Conservation (phyloP, 257 asterid species). For the Solanum microdontum region DNA sequence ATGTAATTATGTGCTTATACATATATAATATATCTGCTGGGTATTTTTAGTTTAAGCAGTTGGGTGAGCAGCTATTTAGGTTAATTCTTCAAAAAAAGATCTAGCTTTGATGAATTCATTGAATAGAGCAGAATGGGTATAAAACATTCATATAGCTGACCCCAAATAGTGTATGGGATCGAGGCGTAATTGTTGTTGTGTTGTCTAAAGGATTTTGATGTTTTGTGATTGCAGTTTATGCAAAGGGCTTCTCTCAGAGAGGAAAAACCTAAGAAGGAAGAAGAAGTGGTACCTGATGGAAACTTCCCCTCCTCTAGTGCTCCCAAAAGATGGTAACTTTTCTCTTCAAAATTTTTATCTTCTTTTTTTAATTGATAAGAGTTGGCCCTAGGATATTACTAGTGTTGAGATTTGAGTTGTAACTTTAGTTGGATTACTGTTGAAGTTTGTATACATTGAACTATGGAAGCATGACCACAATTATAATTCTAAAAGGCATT, state of each 20-base stretch:
- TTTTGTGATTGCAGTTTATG: conserved; percentile 53
- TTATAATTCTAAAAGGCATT: neutral
- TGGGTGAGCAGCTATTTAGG: neutral
- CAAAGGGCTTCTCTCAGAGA: conserved; percentile 73
- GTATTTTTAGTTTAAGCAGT: neutral
- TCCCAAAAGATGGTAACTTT: conserved; percentile 57
- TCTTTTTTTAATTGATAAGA: neutral
- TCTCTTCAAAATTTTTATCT: neutral
- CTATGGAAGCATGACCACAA: neutral
- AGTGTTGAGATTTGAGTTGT: neutral
- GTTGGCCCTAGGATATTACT: neutral
- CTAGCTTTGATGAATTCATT: neutral
- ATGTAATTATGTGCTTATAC: neutral
- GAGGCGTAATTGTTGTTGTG: neutral
- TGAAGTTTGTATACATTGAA: neutral
- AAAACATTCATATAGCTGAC: neutral
- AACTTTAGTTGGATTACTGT: neutral
- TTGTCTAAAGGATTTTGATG: neutral
- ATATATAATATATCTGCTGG: neutral
- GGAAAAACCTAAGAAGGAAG: conserved; percentile 35
- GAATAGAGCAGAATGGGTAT: neutral
- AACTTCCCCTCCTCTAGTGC: conserved; percentile 35
- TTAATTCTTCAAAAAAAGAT: neutral
- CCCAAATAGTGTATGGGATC: neutral
- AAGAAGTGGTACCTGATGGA: conserved; percentile 33